A percentile compares a stretch with the other conserved stretches of the same genome.
Evolutionary conservation across 2,329 filamentous ascomycete species (phyloP).

Genomic region (Bipolaris oryzae): DNA sequence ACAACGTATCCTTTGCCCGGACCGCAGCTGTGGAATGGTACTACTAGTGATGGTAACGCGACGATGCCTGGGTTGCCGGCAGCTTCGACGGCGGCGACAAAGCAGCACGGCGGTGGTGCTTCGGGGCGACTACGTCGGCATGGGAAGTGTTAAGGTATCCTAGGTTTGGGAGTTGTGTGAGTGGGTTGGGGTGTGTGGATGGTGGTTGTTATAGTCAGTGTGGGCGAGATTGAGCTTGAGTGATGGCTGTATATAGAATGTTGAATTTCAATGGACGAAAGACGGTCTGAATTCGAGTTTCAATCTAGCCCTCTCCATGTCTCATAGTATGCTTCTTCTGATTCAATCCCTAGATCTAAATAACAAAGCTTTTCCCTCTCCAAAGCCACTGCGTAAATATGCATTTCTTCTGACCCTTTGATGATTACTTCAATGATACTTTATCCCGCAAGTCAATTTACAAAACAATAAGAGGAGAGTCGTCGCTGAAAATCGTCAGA

Average conservation of each 20-base stretch:
- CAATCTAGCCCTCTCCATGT: too few species aligned
- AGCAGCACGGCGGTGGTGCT: too few species aligned
- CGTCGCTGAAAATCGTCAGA: not conserved
- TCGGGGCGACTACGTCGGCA: too few species aligned
- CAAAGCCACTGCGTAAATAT: not conserved
- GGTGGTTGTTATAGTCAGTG: conserved; percentile 40
- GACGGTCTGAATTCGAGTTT: not conserved
- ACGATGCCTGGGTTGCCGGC: conserved; percentile 4
- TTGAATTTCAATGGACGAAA: not conserved
- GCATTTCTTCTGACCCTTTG: not conserved
- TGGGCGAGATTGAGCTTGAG: conserved; percentile 1
- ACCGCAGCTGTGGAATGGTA: conserved; percentile 34
- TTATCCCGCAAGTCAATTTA: too few species aligned
- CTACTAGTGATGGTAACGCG: conserved; percentile 16
- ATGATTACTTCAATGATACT: not conserved
- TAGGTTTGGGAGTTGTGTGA: conserved; percentile 34
- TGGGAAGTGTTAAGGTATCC: conserved; percentile 3
- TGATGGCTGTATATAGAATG: too few species aligned
- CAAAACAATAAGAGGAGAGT: too few species aligned
- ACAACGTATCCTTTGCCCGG: conserved; percentile 38
- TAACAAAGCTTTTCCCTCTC: not conserved
- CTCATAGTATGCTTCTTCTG: too few species aligned
- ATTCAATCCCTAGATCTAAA: not conserved
- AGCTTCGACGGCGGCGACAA: conserved; percentile 28
- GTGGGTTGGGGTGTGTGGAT: conserved; percentile 26